Conservation (phyloP, 2,329 filamentous ascomycete species). For the Stagonosporopsis chrysanthemi region DNA sequence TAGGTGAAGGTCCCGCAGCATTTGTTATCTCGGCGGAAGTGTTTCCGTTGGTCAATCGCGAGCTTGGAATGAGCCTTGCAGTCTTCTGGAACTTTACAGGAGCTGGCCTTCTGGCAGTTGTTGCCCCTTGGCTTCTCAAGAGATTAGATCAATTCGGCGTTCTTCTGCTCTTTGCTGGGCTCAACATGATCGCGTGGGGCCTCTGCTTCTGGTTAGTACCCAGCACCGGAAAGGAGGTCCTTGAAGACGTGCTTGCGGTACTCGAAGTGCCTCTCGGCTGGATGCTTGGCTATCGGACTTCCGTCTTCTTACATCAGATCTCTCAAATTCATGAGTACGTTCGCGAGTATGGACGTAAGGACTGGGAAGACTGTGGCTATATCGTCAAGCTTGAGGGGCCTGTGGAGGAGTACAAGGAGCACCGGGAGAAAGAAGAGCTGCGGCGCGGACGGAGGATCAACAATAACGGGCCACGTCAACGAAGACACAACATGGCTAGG, state of each 20-base stretch:
- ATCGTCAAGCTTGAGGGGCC: too few relatives aligned
- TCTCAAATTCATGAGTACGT: too few relatives aligned
- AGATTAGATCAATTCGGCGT: not conserved
- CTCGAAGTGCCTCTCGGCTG: not conserved
- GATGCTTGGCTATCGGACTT: not conserved
- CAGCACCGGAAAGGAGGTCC: constrained; percentile 2
- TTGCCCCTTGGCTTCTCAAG: not conserved
- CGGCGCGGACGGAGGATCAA: too few relatives aligned
- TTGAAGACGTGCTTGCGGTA: not conserved
- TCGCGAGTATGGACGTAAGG: too few relatives aligned
- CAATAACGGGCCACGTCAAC: too few relatives aligned
- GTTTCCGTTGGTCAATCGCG: constrained; percentile 71
- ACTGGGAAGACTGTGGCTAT: too few relatives aligned
- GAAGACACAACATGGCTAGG: too few relatives aligned
- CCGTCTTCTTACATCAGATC: too few relatives aligned
- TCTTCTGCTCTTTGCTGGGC: not conserved
- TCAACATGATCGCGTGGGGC: constrained; percentile 5
- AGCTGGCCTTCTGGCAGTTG: constrained; percentile 2
- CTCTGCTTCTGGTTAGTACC: constrained; percentile 9
- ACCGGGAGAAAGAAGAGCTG: too few relatives aligned
- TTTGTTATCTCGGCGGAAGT: constrained; percentile 73
- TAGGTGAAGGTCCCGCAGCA: constrained; percentile 36
- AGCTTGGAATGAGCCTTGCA: constrained; percentile 71
- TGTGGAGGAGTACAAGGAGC: too few relatives aligned
- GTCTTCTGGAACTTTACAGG: constrained; percentile 40